A percentile compares a stretch with the other conserved stretches of the same genome.
Evolutionary conservation across 371 early-diverging fungal genomes (phyloP).

Genomic region (Capniomyces stellatus): DNA sequence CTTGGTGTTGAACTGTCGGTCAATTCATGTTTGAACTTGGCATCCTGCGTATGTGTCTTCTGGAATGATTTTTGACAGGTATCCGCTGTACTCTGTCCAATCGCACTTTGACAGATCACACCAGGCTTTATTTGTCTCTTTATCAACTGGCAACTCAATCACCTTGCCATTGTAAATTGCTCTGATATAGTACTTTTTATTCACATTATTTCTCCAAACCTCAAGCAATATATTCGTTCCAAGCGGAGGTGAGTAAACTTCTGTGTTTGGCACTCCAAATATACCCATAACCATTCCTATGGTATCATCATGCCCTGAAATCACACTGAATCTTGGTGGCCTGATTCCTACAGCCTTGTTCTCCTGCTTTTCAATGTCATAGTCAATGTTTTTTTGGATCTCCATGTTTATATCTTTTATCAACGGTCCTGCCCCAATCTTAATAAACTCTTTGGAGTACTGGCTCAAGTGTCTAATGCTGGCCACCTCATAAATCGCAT

Average conservation of each 20-base stretch:
- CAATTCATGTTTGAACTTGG: no score
- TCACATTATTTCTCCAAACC: conserved; percentile 27
- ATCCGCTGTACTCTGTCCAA: not conserved
- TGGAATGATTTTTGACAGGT: not conserved
- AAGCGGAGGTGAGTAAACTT: conserved; percentile 38
- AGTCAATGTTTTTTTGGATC: not conserved
- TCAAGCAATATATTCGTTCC: conserved; percentile 35
- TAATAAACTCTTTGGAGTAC: not conserved
- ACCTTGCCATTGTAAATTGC: conserved; percentile 32
- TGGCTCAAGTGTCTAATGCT: not conserved
- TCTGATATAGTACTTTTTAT: conserved; percentile 24
- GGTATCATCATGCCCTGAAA: conserved; percentile 36
- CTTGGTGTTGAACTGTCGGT: no score
- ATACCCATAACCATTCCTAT: conserved; percentile 26
- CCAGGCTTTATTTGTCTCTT: not conserved
- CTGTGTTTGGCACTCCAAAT: conserved; percentile 19
- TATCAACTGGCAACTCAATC: conserved; percentile 4
- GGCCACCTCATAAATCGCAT: not conserved
- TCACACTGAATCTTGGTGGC: conserved; percentile 20
- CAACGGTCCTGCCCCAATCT: not conserved
- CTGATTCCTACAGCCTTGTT: no score
- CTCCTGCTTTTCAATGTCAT: not conserved
- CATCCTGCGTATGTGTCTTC: not conserved
- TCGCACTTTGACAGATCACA: not conserved
- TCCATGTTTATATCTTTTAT: not conserved